A percentile compares a stretch with the other conserved stretches of the same genome.
phyloP scores from a whole-genome alignment of 1,284 basidiomycete genomes.

The Vanrija humicola region DNA sequence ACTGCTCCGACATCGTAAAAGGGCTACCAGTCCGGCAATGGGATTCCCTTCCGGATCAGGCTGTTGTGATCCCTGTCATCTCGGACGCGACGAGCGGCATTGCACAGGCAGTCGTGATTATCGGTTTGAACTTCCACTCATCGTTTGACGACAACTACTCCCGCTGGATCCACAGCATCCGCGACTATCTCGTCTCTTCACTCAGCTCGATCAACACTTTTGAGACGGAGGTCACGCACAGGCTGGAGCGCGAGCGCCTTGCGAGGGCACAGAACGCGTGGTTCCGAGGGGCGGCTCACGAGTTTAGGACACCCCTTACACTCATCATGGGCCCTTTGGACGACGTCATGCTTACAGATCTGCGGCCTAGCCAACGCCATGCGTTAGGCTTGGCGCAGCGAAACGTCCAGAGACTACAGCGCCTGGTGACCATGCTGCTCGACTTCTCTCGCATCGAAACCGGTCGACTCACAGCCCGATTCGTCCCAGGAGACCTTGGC shows the following conservation, averaged over 20 bases:
- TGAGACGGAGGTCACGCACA: constrained; percentile 39
- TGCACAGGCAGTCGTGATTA: constrained; percentile 46
- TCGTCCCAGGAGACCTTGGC: constrained; percentile 42
- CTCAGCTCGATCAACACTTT: constrained; percentile 37
- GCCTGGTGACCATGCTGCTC: constrained; percentile 45
- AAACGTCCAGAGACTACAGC: constrained; percentile 38
- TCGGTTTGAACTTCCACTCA: constrained; percentile 47
- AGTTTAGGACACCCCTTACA: constrained; percentile 45
- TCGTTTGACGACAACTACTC: constrained; percentile 43
- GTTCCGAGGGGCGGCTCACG: constrained; percentile 48
- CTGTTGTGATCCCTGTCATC: constrained; percentile 47
- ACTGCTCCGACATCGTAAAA: constrained; percentile 32
- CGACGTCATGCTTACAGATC: constrained; percentile 31
- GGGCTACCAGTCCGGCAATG: constrained; percentile 43
- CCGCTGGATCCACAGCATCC: constrained; percentile 35
- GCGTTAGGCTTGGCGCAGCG: constrained; percentile 34
- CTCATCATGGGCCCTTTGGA: constrained; percentile 38
- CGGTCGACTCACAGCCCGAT: constrained; percentile 39
- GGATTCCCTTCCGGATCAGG: constrained; percentile 42
- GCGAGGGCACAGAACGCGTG: constrained; percentile 46
- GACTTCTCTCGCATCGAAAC: constrained; percentile 46
- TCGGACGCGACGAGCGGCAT: constrained; percentile 27
- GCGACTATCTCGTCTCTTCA: constrained; percentile 34
- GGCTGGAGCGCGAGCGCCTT: constrained; percentile 45
- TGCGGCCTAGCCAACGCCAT: constrained; percentile 9